Percentiles rank a stretch among this genome's conserved stretches.
Evolutionary conservation across 306 rosid species (phyloP).

Genomic region (Pterocarpus macrocarpus): DNA sequence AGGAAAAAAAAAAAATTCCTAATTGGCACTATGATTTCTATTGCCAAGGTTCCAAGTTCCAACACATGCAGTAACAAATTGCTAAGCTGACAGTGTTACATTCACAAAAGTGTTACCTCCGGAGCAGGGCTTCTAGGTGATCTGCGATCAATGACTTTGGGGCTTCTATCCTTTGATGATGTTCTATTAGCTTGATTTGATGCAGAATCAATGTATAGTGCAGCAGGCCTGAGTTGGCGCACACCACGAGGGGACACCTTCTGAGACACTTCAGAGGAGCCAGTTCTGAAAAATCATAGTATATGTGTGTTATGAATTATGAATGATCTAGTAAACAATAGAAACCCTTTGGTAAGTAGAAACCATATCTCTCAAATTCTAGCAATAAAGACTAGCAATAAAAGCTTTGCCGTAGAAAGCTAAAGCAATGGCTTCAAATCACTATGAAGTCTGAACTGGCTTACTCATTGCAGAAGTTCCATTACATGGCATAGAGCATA

Average conservation of each 20-base stretch:
- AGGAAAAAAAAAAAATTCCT: too few relatives aligned
- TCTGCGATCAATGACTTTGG: constrained; percentile 67
- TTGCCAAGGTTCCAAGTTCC: neutral
- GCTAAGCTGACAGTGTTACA: too few relatives aligned
- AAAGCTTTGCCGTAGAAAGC: constrained; percentile 29
- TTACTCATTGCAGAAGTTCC: constrained; percentile 28
- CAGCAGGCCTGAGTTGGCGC: constrained; percentile 69
- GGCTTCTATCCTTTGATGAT: constrained; percentile 72
- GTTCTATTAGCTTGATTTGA: constrained; percentile 58
- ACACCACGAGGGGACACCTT: constrained; percentile 68
- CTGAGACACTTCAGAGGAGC: constrained; percentile 71
- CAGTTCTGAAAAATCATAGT: constrained; percentile 53
- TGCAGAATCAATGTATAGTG: constrained; percentile 64
- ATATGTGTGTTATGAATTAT: constrained; percentile 14
- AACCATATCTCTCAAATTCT: neutral
- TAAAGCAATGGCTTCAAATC: constrained; percentile 35
- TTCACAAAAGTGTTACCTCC: constrained; percentile 56
- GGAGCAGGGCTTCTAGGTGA: constrained; percentile 81
- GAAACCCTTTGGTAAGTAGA: neutral
- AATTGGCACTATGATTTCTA: too few relatives aligned
- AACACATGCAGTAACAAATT: too few relatives aligned
- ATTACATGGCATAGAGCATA: neutral
- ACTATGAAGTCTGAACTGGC: constrained; percentile 24
- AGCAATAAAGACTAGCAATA: constrained; percentile 35
- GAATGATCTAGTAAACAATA: neutral